Base-by-base conservation (phyloP, 352 stramenopile genomes). In the Globisporangium okanoganense region DNA sequence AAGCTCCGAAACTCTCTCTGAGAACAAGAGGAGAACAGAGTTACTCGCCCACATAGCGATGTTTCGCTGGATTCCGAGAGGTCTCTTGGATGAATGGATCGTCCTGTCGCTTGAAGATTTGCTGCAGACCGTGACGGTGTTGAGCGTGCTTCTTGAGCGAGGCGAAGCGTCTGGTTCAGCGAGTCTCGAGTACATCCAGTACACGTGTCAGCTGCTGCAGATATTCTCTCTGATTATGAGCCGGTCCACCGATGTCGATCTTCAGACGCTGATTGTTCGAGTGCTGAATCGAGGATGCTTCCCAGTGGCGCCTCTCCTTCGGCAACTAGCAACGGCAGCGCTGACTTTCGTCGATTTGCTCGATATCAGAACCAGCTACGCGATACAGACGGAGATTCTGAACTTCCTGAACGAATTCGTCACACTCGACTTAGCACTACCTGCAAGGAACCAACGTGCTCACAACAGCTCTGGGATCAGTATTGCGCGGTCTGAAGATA, bases 41-140 rank as follows among this genome's bases (percentile, higher is more conserved):
- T 56, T 85, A 2, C 29, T 61, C 16, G 56, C 70, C 5, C 61
- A 82, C 20, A 59, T 62, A 2, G 58, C 65, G 8, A 58, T 79
- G 29, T 75, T 87, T 10, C 69, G 63, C 12, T 72, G 67, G 66
- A 70, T 89, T 51, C 77, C 79, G 0, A 70, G 51, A 14, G 27
- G 61, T 12, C 55, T 87, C 13, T 51, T 87, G 25, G 64, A 82
- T 35, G 79, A 89, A 63, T 87, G 76, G 70, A 61, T 86, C 10
- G 66, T 85, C 12, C 14, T 86, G 14, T 78, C 65, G 40, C 62
- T 87, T 0, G 66, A 78, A 57, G 77, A 87, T 16, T 51, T 89
- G 9, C 61, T 89, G 0, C 66, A 83, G 22, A 66, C 64, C 8
- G 56, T 70, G 8, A 63, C 57, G n/a, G 59, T 62, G 22, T 50